These are phyloP conservation scores for Endothia cerciana DNA, from an alignment of 2,329 filamentous ascomycete species.

Conservation along the genomic window DNA sequence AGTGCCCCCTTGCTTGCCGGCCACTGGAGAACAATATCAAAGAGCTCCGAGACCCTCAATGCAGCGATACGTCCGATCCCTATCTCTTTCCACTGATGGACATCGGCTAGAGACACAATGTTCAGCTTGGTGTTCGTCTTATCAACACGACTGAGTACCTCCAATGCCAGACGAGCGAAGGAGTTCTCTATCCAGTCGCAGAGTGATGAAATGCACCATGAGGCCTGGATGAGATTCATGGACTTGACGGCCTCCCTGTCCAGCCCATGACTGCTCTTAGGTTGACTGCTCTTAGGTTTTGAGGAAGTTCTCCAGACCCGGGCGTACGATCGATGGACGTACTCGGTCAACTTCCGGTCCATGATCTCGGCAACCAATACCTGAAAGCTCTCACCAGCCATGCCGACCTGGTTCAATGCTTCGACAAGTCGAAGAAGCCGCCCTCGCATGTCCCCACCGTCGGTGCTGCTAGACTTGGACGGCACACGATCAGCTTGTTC, in stretches of 20 bases:
- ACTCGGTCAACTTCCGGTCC: constrained; percentile 66
- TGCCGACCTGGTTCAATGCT: constrained; percentile 65
- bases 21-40: constrained; percentile 80
- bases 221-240: constrained; percentile 44
- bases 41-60: constrained; percentile 71
- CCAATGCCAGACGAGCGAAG: constrained; percentile 66
- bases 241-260: constrained; percentile 29
- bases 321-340: constrained; percentile 64
- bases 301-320: constrained; percentile 60
- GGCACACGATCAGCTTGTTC: not conserved
- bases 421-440: constrained; percentile 61
- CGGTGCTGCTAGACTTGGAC: not conserved
- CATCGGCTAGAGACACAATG: constrained; percentile 55
- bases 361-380: constrained; percentile 73
- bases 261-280: constrained; percentile 18
- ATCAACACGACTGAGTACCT: constrained; percentile 58
- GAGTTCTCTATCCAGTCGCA: constrained; percentile 70
- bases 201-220: constrained; percentile 62
- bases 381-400: constrained; percentile 71
- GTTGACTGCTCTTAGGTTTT: constrained; percentile 29
- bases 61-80: constrained; percentile 70
- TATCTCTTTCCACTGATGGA: constrained; percentile 72
- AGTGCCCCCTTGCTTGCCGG: constrained; percentile 72
- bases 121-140: constrained; percentile 38
- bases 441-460: constrained; percentile 46